These are phyloP conservation scores for Zygosaccharomyces pseudobailii DNA, from an alignment of 1,139 yeast genomes.

Conservation along the genomic window DNA sequence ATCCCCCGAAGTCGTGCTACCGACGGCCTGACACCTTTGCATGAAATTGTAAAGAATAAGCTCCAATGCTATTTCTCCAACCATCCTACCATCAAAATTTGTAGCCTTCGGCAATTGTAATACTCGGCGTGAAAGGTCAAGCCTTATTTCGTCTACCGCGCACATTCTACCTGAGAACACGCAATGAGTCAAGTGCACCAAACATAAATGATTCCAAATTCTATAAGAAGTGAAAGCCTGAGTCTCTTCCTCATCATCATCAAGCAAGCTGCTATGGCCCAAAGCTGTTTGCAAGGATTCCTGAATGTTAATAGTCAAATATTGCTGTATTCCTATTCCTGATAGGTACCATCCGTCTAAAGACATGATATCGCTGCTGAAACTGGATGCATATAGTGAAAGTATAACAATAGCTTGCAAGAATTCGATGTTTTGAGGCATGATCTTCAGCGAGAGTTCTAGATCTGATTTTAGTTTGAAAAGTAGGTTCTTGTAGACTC, in stretches of 20 bases:
- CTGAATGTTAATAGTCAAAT: constrained; percentile 12
- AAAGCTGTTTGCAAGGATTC: constrained; percentile 10
- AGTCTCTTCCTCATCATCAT: constrained; percentile 16
- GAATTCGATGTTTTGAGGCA: constrained; percentile 50
- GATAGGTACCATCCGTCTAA: constrained; percentile 24
- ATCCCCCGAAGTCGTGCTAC: constrained; percentile 12
- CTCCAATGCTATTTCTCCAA: constrained; percentile 68
- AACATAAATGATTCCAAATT: constrained; percentile 67
- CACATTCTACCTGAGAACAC: constrained; percentile 71
- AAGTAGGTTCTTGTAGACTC: constrained; percentile 37
- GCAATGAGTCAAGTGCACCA: constrained; percentile 67
- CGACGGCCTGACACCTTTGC: constrained; percentile 36
- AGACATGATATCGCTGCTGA: constrained; percentile 37
- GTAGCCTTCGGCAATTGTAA: constrained; percentile 62
- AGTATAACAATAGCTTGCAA: constrained; percentile 61
- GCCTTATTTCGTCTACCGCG: constrained; percentile 59
- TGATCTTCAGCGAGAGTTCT: constrained; percentile 40
- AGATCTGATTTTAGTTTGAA: constrained; percentile 42
- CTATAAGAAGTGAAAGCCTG: constrained; percentile 36
- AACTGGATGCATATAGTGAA: constrained; percentile 55
- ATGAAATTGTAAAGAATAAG: constrained; percentile 58
- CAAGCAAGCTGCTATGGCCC: not conserved
- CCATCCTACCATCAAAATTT: constrained; percentile 79
- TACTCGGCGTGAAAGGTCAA: constrained; percentile 59
- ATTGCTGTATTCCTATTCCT: constrained; percentile 20